A percentile compares a stretch with the other conserved stretches of the same genome.
phyloP scores from a whole-genome alignment of 1,284 basidiomycete genomes.

The Stygiomarasmius scandens region DNA sequence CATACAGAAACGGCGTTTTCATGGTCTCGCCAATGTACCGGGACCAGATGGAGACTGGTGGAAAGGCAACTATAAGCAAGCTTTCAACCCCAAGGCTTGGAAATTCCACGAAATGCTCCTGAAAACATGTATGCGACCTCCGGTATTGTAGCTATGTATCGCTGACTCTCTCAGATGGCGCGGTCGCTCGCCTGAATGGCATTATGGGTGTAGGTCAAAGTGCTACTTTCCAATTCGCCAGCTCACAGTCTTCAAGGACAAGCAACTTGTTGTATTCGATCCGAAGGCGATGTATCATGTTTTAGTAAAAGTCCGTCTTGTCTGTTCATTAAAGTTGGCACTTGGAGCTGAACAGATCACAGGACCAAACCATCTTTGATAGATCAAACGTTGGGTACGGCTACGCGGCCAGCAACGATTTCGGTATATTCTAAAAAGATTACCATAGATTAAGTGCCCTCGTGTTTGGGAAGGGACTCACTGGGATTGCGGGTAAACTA shows the following conservation, averaged over 20 bases:
- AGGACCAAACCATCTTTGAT: no score
- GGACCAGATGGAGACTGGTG: conserved; percentile 29
- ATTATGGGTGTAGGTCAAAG: conserved; percentile 4
- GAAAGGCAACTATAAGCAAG: conserved; percentile 17
- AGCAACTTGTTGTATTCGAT: conserved; percentile 31
- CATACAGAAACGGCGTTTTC: not conserved
- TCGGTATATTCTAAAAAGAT: no score
- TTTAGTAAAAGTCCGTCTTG: conserved; percentile 31
- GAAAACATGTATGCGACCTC: not conserved
- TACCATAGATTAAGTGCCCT: conserved; percentile 28
- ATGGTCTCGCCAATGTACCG: conserved; percentile 32
- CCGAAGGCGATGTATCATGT: conserved; percentile 37
- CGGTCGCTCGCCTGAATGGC: not conserved
- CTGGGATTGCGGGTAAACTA: conserved; percentile 23
- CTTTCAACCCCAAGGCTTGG: conserved; percentile 5
- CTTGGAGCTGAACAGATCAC: no score
- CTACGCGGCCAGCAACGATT: no score
- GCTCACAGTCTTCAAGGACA: conserved; percentile 20
- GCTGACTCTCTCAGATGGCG: conserved; percentile 3
- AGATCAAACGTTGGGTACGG: no score
- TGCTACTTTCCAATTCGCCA: not conserved
- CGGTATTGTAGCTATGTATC: not conserved
- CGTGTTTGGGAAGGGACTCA: conserved; percentile 8
- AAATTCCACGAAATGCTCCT: conserved; percentile 11
- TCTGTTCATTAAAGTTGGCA: no score